Evolutionary conservation across 768 basidiomycete genomes (phyloP), one percentile per base, ranked within the genome.

Genomic region (Naganishia friedmannii): DNA sequence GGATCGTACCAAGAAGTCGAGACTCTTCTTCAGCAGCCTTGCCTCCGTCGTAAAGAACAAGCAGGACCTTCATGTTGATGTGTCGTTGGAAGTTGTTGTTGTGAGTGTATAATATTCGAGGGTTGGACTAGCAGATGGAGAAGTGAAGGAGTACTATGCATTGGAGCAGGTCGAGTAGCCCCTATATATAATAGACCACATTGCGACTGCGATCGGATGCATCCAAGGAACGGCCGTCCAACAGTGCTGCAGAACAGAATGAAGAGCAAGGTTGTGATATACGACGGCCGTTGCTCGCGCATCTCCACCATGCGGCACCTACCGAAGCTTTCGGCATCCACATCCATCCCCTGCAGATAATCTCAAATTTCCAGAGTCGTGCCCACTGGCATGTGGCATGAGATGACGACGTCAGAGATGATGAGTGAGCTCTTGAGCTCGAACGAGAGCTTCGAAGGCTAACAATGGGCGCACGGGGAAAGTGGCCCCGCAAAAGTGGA

Each of bases 1-100:
- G 78, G 56, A 77, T 73, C 1, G 80, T 81, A 21, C 80, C 80
- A 26, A 80, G 74, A 6, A 81, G 77, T 19, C 76, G 65, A 19
- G 76, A 72, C 68, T 81, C 78, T 65, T 81, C 80, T 65, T 77
- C 42, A 23, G 80, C 80, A 53, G 79, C 77, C 73, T 73, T 71
- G 32, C 72, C 73, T 8, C 73, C 73, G 37, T 66, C 68, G 48
- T 74, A 74, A 21, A 74, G 69, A 37, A 74, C 55, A 17, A 67
- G 58, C 13, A 74, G 69, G 66, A 74, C 65, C 73, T 74, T 65
- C 67, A 67, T 67, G 17, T 45, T 63, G 60, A 29, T 28, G 21
- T 15, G 60, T 45, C 4, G 60, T 42, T 42, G 9, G 42, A 13
- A 37, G 42, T 42, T 10, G 42, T 42, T 42, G 42, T 5, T 42